A percentile compares a stretch with the other conserved stretches of the same genome.
These are phyloP conservation scores for Wickerhamomyces xylosicus DNA, from an alignment of 805 yeast species.

Conservation along the genomic window DNA sequence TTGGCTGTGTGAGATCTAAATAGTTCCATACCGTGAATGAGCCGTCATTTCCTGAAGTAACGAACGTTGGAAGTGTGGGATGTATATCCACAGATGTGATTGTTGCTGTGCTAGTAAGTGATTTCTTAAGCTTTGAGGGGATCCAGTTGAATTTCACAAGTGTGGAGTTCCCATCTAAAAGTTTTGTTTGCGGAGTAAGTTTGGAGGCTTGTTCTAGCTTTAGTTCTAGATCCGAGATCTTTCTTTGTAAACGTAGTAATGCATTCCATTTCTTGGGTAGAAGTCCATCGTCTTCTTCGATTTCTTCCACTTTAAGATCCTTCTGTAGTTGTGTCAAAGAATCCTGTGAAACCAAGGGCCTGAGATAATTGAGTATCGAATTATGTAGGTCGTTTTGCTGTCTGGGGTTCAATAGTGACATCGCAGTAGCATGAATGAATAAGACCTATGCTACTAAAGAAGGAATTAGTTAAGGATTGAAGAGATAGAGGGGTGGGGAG, in stretches of 20 bases:
- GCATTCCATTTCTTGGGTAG: slow-evolving; percentile 84
- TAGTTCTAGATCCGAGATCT: slow-evolving; percentile 59
- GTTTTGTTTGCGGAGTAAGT: slow-evolving; percentile 27
- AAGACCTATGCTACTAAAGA: not conserved
- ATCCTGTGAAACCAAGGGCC: slow-evolving; percentile 17
- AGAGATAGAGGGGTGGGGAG: no score
- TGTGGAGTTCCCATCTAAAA: slow-evolving; percentile 16
- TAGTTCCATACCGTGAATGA: slow-evolving; percentile 62
- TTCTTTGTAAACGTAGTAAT: slow-evolving; percentile 68
- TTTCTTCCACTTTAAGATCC: slow-evolving; percentile 13
- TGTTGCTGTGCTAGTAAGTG: slow-evolving; percentile 30
- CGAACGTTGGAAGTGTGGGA: slow-evolving; percentile 57
- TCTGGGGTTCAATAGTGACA: slow-evolving; percentile 27
- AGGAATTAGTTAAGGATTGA: no score
- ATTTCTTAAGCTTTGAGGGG: slow-evolving; percentile 16
- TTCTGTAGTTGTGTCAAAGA: slow-evolving; percentile 11
- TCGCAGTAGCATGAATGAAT: not conserved
- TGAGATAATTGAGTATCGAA: slow-evolving; percentile 39
- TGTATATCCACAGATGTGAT: slow-evolving; percentile 62
- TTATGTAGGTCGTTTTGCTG: slow-evolving; percentile 37
- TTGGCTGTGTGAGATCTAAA: slow-evolving; percentile 48
- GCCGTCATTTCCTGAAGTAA: slow-evolving; percentile 61
- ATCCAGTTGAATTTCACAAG: slow-evolving; percentile 16
- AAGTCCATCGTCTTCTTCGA: slow-evolving; percentile 20
- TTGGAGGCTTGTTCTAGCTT: slow-evolving; percentile 40